Evolutionary conservation across 495 filamentous ascomycete species (phyloP).

Genomic region (Hypomontagnella monticulosa): DNA sequence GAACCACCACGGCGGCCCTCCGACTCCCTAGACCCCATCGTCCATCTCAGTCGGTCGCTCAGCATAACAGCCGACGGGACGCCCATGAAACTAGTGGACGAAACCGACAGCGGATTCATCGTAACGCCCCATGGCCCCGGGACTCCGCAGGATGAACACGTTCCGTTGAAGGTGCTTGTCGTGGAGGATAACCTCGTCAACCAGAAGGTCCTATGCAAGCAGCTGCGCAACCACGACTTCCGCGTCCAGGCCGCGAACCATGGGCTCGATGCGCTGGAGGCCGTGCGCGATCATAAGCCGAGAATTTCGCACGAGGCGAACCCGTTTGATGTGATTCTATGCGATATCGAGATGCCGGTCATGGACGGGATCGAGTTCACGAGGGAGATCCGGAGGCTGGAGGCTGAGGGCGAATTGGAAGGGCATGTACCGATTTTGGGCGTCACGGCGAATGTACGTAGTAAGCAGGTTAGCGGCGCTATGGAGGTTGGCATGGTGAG

Average conservation of each 20-base stretch:
- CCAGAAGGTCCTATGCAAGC: constrained; percentile 71
- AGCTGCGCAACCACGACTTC: constrained; percentile 70
- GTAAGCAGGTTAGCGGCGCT: constrained; percentile 72
- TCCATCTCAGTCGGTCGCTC: constrained; percentile 29
- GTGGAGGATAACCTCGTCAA: constrained; percentile 86
- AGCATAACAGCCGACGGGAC: constrained; percentile 42
- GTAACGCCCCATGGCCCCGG: neutral
- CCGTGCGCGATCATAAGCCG: constrained; percentile 44
- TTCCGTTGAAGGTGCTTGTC: constrained; percentile 61
- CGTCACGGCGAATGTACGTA: constrained; percentile 78
- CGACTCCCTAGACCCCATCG: constrained; percentile 1
- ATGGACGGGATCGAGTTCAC: constrained; percentile 82
- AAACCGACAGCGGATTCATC: neutral
- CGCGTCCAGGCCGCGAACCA: constrained; percentile 75
- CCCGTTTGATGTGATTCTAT: constrained; percentile 69
- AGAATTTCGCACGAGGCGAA: constrained; percentile 33
- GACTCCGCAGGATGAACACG: constrained; percentile 1
- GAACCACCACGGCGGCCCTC: constrained; percentile 1
- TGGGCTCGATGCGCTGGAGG: constrained; percentile 76
- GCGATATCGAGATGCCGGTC: constrained; percentile 88
- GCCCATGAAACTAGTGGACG: constrained; percentile 7
- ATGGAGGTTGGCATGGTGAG: constrained; percentile 72
- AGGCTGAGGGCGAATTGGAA: constrained; percentile 55
- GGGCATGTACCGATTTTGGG: constrained; percentile 77
- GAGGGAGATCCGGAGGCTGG: constrained; percentile 69